These are phyloP conservation scores for Rhynchospora pubera DNA, from an alignment of 176 grass and related monocot species.

Conservation along the genomic window DNA sequence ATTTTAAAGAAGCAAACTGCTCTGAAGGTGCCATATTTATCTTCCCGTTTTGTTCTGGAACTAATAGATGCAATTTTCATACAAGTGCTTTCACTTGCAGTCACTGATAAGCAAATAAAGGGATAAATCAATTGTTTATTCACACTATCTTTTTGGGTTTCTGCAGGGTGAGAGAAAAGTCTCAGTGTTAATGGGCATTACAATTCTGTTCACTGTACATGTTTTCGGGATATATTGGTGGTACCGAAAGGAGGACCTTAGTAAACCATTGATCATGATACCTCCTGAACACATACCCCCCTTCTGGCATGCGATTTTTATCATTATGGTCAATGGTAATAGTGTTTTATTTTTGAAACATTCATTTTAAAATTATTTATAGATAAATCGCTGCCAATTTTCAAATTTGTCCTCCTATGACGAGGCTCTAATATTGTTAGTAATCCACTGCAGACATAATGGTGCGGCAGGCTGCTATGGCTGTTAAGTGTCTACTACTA, in stretches of 20 bases:
- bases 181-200: slow-evolving; percentile 66
- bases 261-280: slow-evolving; percentile 86
- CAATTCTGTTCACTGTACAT: slow-evolving; percentile 73
- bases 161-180: slow-evolving; percentile 87
- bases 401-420: neutral
- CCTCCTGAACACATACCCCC: slow-evolving; percentile 93
- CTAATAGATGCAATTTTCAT: neutral
- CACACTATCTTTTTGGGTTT: slow-evolving; percentile 5
- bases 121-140: neutral
- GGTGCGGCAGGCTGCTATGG: slow-evolving; percentile 88
- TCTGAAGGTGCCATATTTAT: slow-evolving; percentile 59
- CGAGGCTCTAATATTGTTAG: slow-evolving; percentile 19
- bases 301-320: slow-evolving; percentile 97
- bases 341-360: slow-evolving; percentile 8
- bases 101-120: neutral
- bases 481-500: slow-evolving; percentile 69
- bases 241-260: slow-evolving; percentile 84
- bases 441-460: slow-evolving; percentile 65
- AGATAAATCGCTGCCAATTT: slow-evolving; percentile 1
- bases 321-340: slow-evolving; percentile 98
- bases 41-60: neutral
- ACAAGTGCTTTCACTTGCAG: neutral
- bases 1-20: slow-evolving; percentile 93
- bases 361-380: neutral
- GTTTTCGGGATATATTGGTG: slow-evolving; percentile 94